Percentiles rank a stretch among this genome's conserved stretches.
These are phyloP conservation scores for Aspergillus pseudotamarii DNA, from an alignment of 2,329 filamentous ascomycete genomes.

Conservation along the genomic window DNA sequence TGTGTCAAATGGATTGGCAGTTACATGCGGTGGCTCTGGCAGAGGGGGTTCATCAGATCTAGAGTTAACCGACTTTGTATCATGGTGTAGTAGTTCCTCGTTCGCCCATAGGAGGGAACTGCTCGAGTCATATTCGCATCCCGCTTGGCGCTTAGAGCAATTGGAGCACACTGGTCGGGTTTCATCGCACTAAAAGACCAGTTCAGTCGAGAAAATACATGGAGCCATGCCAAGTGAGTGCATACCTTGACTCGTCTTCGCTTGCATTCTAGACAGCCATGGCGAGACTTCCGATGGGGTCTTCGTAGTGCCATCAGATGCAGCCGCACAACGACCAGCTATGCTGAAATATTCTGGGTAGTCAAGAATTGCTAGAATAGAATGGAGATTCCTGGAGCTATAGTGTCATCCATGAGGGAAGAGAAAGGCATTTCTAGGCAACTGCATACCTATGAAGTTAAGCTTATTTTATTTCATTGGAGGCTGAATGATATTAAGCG, in stretches of 20 bases:
- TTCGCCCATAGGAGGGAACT: conserved; percentile 37
- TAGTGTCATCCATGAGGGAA: not conserved
- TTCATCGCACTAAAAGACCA: conserved; percentile 35
- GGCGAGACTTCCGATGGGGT: conserved; percentile 40
- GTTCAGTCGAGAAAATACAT: not conserved
- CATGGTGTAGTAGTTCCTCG: conserved; percentile 25
- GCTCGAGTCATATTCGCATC: conserved; percentile 37
- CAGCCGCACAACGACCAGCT: not conserved
- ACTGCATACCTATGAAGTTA: not conserved
- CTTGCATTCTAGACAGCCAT: conserved; percentile 40
- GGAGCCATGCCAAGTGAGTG: not conserved
- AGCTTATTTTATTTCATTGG: not conserved
- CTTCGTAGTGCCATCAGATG: conserved; percentile 35
- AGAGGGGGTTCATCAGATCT: conserved; percentile 22
- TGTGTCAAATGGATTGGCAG: conserved; percentile 28
- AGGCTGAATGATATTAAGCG: not conserved
- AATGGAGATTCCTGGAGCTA: not conserved
- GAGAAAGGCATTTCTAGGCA: not conserved
- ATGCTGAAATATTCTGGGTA: not conserved
- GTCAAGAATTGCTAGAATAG: not conserved
- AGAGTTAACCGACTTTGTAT: conserved; percentile 21
- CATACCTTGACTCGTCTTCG: conserved; percentile 38
- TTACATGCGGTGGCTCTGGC: conserved; percentile 15
- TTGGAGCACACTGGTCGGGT: conserved; percentile 35
- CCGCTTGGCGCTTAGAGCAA: conserved; percentile 34